A percentile compares a stretch with the other conserved stretches of the same genome.
Conservation (phyloP, 1,284 basidiomycete species). For the Amylostereum chailletii region DNA sequence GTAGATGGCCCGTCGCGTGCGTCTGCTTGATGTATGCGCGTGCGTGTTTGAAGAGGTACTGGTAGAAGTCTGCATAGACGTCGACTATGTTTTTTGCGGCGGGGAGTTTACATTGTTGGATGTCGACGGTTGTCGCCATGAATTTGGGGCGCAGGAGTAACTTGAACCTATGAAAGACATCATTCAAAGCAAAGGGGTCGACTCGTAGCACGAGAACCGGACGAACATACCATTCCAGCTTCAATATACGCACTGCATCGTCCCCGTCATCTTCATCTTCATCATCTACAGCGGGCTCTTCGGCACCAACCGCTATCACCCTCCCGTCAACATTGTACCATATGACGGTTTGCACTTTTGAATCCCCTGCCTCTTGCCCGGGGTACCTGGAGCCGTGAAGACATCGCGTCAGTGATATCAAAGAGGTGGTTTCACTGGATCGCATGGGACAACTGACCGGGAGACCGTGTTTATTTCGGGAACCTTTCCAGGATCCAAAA, state of each 20-base stretch:
- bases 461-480: conserved; percentile 12
- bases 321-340: conserved; percentile 23
- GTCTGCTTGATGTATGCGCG: background rate
- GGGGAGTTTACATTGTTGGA: conserved; percentile 1
- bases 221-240: conserved; percentile 20
- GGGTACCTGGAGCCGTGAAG: conserved; percentile 3
- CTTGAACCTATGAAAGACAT: conserved; percentile 10
- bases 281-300: conserved; percentile 19
- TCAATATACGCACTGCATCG: conserved; percentile 10
- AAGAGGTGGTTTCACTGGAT: background rate
- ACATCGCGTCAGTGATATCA: background rate
- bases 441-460: conserved; percentile 1
- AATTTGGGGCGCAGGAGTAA: conserved; percentile 10
- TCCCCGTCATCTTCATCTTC: conserved; percentile 20
- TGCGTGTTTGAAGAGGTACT: conserved; percentile 5
- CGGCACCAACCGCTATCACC: conserved; percentile 24
- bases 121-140: background rate
- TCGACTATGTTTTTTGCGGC: conserved; percentile 5
- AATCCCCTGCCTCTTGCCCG: conserved; percentile 16
- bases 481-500: conserved; percentile 14
- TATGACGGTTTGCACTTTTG: conserved; percentile 27
- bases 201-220: background rate
- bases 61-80: conserved; percentile 9
- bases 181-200: background rate
- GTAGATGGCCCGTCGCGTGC: background rate